Conservation (phyloP, 768 basidiomycete species). For the Termitomyces sp. region DNA sequence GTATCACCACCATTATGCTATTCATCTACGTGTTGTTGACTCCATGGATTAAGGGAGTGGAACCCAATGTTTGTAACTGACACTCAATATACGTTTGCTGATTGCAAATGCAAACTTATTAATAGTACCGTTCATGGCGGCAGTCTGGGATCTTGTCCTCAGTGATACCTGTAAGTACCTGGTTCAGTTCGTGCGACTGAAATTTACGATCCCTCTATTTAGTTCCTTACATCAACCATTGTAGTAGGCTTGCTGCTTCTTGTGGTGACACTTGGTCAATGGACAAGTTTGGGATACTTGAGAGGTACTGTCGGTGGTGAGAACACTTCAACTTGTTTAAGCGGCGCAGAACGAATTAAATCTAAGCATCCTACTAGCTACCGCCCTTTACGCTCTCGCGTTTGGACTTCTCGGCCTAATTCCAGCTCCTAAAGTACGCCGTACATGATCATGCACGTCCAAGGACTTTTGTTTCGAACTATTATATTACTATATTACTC, state of each 20-base stretch:
- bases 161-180: constrained; percentile 51
- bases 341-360: not conserved
- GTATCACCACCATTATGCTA: constrained; percentile 55
- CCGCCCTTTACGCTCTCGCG: constrained; percentile 59
- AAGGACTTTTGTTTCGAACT: not conserved
- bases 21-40: constrained; percentile 68
- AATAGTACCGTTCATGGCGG: constrained; percentile 72
- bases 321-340: constrained; percentile 12
- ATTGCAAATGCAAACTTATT: not conserved
- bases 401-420: constrained; percentile 76
- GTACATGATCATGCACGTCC: constrained; percentile 13
- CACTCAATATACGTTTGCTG: not conserved
- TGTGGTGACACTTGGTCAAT: constrained; percentile 58
- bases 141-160: constrained; percentile 62
- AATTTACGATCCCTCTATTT: not conserved
- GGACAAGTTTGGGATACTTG: constrained; percentile 59
- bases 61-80: constrained; percentile 54
- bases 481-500: constrained; percentile 4
- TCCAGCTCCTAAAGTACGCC: constrained; percentile 51
- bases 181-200: not conserved
- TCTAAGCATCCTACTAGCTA: constrained; percentile 34
- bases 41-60: constrained; percentile 60
- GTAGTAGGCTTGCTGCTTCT: constrained; percentile 65
- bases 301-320: constrained; percentile 60
- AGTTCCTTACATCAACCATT: constrained; percentile 62